A percentile compares a stretch with the other conserved stretches of the same genome.
phyloP scores from a whole-genome alignment of 2,329 filamentous ascomycete species.

The Phyllosticta capitalensis region DNA sequence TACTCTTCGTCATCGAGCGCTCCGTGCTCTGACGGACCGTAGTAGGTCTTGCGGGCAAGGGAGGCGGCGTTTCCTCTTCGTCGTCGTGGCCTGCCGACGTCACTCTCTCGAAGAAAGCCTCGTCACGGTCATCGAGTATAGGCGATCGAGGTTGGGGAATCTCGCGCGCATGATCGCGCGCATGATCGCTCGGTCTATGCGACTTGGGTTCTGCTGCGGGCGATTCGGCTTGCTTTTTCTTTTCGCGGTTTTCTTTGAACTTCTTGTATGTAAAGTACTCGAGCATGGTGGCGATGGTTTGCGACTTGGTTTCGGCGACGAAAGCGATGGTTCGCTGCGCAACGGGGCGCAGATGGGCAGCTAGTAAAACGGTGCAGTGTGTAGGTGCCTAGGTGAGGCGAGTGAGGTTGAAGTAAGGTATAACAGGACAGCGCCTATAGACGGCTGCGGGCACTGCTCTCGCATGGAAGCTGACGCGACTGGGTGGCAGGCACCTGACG shows the following conservation, averaged over 20 bases:
- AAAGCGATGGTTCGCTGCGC: too few species aligned
- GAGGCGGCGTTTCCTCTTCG: conserved; percentile 33
- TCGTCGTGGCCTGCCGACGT: conserved; percentile 27
- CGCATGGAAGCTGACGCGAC: background rate
- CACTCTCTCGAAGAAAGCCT: conserved; percentile 46
- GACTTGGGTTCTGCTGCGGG: conserved; percentile 12
- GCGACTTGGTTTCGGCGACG: background rate
- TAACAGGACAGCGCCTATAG: background rate
- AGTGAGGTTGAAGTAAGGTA: background rate
- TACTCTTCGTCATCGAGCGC: conserved; percentile 26
- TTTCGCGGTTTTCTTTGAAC: conserved; percentile 22
- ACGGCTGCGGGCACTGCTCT: background rate
- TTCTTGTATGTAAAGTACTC: conserved; percentile 36
- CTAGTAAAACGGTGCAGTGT: background rate
- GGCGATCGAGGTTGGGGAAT: conserved; percentile 20
- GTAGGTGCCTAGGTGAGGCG: background rate
- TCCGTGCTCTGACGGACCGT: conserved; percentile 15
- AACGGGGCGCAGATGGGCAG: background rate
- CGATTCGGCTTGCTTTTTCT: conserved; percentile 21
- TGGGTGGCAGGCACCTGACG: background rate
- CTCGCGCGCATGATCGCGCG: background rate
- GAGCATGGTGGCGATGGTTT: conserved; percentile 10
- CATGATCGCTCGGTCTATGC: conserved; percentile 15
- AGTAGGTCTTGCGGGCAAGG: conserved; percentile 30
- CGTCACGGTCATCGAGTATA: conserved; percentile 52